Evolutionary conservation across 2,329 filamentous ascomycete species (phyloP).

Genomic region (Colletotrichum tofieldiae): DNA sequence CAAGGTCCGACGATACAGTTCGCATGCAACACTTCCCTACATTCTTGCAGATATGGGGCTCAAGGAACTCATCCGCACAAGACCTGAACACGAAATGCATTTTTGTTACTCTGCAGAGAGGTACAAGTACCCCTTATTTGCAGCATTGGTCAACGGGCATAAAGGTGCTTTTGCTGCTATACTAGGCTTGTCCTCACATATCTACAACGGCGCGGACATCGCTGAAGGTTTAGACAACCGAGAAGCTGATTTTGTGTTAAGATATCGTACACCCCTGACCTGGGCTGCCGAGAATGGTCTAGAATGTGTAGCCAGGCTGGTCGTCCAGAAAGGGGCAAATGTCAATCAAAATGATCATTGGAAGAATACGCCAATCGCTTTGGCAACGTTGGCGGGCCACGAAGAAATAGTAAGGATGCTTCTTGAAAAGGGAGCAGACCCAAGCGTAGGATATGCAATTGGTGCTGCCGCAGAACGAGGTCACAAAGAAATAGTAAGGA

Average conservation of each 20-base stretch:
- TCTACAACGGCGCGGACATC: conserved; percentile 24
- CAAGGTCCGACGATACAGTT: conserved; percentile 47
- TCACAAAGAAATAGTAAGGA: neutral
- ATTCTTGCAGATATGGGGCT: conserved; percentile 52
- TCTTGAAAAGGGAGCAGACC: neutral
- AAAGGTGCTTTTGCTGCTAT: conserved; percentile 48
- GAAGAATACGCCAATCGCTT: rapidly evolving
- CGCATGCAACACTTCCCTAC: conserved; percentile 51
- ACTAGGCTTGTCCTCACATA: conserved; percentile 36
- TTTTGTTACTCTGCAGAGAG: conserved; percentile 46
- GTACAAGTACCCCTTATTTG: conserved; percentile 54
- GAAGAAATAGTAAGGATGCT: neutral
- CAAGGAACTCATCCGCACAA: conserved; percentile 49
- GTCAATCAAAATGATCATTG: neutral
- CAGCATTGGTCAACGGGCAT: conserved; percentile 52
- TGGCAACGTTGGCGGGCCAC: neutral
- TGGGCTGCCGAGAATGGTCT: conserved; percentile 48
- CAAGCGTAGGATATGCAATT: neutral
- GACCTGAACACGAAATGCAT: conserved; percentile 37
- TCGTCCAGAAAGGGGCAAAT: conserved; percentile 39
- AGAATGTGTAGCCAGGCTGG: conserved; percentile 41
- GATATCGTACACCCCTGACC: conserved; percentile 46
- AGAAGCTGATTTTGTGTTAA: too few species aligned
- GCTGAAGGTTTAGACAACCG: too few species aligned
- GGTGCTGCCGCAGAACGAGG: neutral